A percentile compares a stretch with the other conserved stretches of the same genome.
Evolutionary conservation across 2,329 filamentous ascomycete genomes (phyloP).

Genomic region (Penicillium sp.): DNA sequence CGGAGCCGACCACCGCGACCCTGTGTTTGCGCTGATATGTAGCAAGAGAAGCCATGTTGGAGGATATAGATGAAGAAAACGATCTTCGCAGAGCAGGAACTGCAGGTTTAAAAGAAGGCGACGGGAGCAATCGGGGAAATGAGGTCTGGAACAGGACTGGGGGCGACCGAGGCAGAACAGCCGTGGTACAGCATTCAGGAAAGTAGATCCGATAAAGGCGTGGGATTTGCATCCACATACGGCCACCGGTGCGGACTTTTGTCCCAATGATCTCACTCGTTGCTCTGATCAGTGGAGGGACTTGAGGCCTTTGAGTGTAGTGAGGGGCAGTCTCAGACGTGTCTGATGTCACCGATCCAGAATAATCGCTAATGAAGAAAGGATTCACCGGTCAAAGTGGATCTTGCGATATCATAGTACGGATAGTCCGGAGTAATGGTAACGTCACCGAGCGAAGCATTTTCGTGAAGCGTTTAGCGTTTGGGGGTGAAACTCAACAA

Average conservation of each 20-base stretch:
- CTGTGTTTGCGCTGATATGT: slow-evolving; percentile 37
- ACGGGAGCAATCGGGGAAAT: slow-evolving; percentile 18
- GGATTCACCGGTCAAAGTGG: slow-evolving; percentile 14
- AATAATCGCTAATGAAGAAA: neutral
- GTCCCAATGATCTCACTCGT: slow-evolving; percentile 11
- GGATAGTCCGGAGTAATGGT: neutral
- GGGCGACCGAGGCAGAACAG: slow-evolving; percentile 28
- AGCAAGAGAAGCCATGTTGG: slow-evolving; percentile 32
- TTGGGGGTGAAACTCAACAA: slow-evolving; percentile 15
- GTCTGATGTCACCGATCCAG: slow-evolving; percentile 16
- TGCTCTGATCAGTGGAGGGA: neutral
- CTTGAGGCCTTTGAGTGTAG: too few relatives aligned
- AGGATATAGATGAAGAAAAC: slow-evolving; percentile 16
- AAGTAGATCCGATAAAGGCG: slow-evolving; percentile 21
- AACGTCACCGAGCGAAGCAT: slow-evolving; percentile 20
- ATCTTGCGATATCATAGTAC: slow-evolving; percentile 4
- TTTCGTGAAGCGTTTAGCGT: slow-evolving; percentile 9
- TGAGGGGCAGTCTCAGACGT: too few relatives aligned
- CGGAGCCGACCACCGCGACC: slow-evolving; percentile 79
- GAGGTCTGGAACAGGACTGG: slow-evolving; percentile 21
- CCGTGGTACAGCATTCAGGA: slow-evolving; percentile 20
- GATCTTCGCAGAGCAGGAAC: slow-evolving; percentile 16
- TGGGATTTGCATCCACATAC: slow-evolving; percentile 17
- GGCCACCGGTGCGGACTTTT: neutral
- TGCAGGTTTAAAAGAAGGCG: slow-evolving; percentile 18